phyloP scores from a whole-genome alignment of 805 yeast genomes.

The Dipodascopsis tothii region DNA sequence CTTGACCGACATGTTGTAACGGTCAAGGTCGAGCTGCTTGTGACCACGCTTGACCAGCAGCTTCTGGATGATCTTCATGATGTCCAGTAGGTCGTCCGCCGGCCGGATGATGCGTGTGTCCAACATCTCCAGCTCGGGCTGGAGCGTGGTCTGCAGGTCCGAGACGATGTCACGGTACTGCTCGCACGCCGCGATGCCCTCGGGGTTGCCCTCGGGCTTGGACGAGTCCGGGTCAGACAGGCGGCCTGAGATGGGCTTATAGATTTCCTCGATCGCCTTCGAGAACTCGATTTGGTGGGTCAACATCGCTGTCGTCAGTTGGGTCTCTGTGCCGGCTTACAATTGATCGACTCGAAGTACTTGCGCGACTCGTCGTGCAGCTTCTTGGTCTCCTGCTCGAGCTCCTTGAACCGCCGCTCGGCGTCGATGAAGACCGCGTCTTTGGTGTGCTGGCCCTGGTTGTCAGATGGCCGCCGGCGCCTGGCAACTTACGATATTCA shows the following conservation, averaged over 20 bases:
- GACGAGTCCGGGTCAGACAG: constrained; percentile 81
- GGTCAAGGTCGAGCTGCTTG: constrained; percentile 87
- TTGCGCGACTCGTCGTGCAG: constrained; percentile 83
- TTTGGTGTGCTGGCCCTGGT: constrained; percentile 40
- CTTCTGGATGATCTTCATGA: constrained; percentile 76
- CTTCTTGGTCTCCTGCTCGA: constrained; percentile 83
- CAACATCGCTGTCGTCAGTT: constrained; percentile 45
- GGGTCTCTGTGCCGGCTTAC: constrained; percentile 27
- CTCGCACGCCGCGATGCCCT: constrained; percentile 90
- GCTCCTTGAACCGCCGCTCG: constrained; percentile 88
- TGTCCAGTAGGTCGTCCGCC: constrained; percentile 78
- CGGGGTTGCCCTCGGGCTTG: constrained; percentile 89
- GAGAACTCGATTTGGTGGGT: constrained; percentile 90
- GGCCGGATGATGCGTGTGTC: constrained; percentile 86
- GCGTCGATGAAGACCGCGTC: constrained; percentile 94
- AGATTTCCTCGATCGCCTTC: constrained; percentile 90
- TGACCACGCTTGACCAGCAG: constrained; percentile 95
- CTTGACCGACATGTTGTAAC: constrained; percentile 61
- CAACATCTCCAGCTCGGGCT: constrained; percentile 88
- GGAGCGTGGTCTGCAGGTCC: constrained; percentile 74
- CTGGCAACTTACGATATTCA: constrained; percentile 59
- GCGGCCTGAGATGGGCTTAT: constrained; percentile 91
- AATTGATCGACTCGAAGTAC: constrained; percentile 85
- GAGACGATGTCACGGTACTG: constrained; percentile 82
- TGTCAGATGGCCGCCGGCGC: background rate